phyloP scores from a whole-genome alignment of 2,329 filamentous ascomycete species.

The Clarireedia sp. region DNA sequence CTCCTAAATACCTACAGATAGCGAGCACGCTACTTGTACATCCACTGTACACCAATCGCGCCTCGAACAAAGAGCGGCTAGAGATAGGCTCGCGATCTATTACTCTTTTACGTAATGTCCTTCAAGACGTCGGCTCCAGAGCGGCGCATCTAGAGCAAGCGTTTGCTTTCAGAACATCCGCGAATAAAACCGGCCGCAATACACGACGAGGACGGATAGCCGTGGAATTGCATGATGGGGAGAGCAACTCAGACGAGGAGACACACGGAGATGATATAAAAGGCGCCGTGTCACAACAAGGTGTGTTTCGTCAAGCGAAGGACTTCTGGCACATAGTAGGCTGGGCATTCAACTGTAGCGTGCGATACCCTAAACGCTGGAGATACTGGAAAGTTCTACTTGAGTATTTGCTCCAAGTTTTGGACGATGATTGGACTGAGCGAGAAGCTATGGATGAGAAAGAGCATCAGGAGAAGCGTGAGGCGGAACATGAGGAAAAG shows the following conservation, averaged over 20 bases:
- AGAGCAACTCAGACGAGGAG: conserved; percentile 35
- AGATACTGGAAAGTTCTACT: conserved; percentile 74
- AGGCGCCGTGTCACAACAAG: conserved; percentile 51
- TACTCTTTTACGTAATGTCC: conserved; percentile 60
- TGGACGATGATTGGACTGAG: conserved; percentile 63
- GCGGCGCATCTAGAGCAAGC: conserved; percentile 62
- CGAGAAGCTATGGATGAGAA: conserved; percentile 41
- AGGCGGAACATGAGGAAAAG: too few species aligned
- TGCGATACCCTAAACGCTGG: conserved; percentile 67
- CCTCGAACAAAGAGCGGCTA: conserved; percentile 48
- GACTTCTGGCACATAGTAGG: conserved; percentile 87
- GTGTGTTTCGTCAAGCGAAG: conserved; percentile 68
- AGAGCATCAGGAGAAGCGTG: neutral
- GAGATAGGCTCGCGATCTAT: conserved; percentile 60
- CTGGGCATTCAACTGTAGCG: conserved; percentile 89
- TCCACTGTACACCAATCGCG: conserved; percentile 68
- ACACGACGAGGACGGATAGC: conserved; percentile 22
- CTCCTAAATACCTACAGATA: conserved; percentile 65
- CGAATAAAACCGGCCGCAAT: conserved; percentile 19
- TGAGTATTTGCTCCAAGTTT: conserved; percentile 66
- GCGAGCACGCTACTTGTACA: conserved; percentile 78
- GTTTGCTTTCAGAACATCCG: conserved; percentile 52
- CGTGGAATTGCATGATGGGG: conserved; percentile 31
- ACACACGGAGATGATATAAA: conserved; percentile 39
- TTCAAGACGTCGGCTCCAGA: conserved; percentile 58